These are phyloP conservation scores for Zoysia matrella DNA, from an alignment of 202 grass and related monocot genomes.

Conservation along the genomic window DNA sequence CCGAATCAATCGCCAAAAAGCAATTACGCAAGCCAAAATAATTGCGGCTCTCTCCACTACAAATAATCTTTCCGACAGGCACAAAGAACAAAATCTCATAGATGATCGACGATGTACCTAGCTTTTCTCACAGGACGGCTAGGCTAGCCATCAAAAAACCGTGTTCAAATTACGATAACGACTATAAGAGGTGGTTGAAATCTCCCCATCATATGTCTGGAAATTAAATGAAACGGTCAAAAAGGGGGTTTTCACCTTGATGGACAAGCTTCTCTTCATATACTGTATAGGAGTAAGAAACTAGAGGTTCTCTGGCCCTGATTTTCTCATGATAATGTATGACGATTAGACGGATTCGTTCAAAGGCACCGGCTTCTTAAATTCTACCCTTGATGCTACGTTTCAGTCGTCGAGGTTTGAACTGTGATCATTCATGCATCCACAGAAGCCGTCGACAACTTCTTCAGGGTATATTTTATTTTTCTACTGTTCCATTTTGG, in stretches of 20 bases:
- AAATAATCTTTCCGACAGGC: not conserved
- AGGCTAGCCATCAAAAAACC: not conserved
- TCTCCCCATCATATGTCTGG: not conserved
- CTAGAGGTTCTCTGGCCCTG: not conserved
- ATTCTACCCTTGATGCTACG: too few species aligned
- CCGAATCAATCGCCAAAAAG: not conserved
- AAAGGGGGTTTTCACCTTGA: constrained; percentile 23
- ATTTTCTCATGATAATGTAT: not conserved
- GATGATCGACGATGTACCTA: not conserved
- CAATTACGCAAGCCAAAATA: too few species aligned
- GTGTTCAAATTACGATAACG: not conserved
- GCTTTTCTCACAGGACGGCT: not conserved
- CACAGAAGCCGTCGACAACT: too few species aligned
- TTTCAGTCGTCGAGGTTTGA: too few species aligned
- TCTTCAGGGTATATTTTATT: too few species aligned
- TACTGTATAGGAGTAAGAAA: too few species aligned
- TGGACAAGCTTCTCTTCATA: not conserved
- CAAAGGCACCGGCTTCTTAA: not conserved
- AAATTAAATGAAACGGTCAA: constrained; percentile 27
- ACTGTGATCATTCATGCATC: too few species aligned
- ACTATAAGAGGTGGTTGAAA: not conserved
- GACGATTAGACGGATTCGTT: constrained; percentile 18
- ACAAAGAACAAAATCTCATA: constrained; percentile 7
- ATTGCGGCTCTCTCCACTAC: too few species aligned
- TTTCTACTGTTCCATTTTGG: too few species aligned